Evolutionary conservation across 148 eudicot genomes (phyloP), one percentile per base, ranked within the genome.

Genomic region (Limonium bicolor): DNA sequence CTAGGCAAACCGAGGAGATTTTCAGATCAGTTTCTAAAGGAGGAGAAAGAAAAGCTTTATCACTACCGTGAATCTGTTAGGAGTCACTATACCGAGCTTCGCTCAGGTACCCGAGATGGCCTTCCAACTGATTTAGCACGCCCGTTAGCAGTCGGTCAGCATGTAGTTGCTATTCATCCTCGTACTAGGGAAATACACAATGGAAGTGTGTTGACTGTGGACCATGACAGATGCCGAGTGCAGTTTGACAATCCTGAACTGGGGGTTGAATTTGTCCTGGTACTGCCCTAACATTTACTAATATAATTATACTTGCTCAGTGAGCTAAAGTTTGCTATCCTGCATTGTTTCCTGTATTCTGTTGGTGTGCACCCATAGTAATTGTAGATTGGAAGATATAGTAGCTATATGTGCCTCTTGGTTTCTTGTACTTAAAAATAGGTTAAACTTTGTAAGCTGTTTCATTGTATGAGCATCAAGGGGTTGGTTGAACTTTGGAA

Each of bases 221-320:
- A 85, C 68, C 83, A 76, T 55, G 63, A 59, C 48, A 68, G 77
- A 65, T 92, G 86, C 58, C 79, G 94, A 39, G 71, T 92, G 67
- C 99, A 85, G 67, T 92, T 92, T 72, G 95, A 92, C 69, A 64
- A 71, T 23, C 95, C 84, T 41, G 95, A 92, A 41, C 78, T 81
- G n/a, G 95, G 99, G 24, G 99, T 92, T 63, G 95, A 76, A 78
- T 85, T 92, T 68, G 94, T 85, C 40, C 67, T 62, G 95, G 95
- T 92, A 78, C 48, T 35, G 13, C 17, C n/a, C 24, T 42, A 17
- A 18, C 21, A n/a, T n/a, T n/a, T n/a, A n/a, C n/a, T n/a, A n/a
- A n/a, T n/a, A n/a, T n/a, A n/a, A n/a, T n/a, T n/a, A n/a, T n/a
- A n/a, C 35, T 23, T 39, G 35, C 30, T 39, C 28, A 6, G 8